These are phyloP conservation scores for Leishmania arabica DNA, from an alignment of 208 protist species.

Conservation along the genomic window DNA sequence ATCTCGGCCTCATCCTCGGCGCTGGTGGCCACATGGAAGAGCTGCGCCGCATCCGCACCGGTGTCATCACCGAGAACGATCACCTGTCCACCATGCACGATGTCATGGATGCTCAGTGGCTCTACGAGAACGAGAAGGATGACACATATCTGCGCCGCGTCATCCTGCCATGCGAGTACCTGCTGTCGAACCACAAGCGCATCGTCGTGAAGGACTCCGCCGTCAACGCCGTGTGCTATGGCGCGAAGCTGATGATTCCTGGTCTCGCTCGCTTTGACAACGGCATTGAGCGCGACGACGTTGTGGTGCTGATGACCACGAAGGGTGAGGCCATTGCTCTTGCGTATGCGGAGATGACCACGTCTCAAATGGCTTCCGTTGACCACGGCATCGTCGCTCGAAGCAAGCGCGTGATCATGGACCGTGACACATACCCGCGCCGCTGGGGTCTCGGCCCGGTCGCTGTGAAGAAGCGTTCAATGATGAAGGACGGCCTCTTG, in stretches of 20 bases:
- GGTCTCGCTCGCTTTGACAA: conserved; percentile 98
- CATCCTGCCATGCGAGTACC: conserved; percentile 98
- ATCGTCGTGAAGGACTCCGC: conserved; percentile 99
- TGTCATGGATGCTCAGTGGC: conserved; percentile 98
- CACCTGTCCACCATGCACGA: conserved; percentile 99
- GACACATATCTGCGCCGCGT: conserved; percentile 97
- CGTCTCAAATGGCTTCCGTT: conserved; percentile 95
- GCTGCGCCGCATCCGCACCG: conserved; percentile 98
- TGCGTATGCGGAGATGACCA: conserved; percentile 99
- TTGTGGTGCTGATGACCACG: conserved; percentile 99
- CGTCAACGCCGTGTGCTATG: conserved; percentile 99
- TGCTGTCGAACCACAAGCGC: conserved; percentile 98
- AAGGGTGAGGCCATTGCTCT: conserved; percentile 99
- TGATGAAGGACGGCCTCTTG: conserved; percentile 97
- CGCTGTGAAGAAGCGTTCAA: conserved; percentile 96
- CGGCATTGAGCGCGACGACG: conserved; percentile 96
- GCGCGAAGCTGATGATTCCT: conserved; percentile 99
- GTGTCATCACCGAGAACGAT: conserved; percentile 94
- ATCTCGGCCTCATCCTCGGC: conserved; percentile 99
- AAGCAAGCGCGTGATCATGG: conserved; percentile 99
- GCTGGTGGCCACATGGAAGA: conserved; percentile 99
- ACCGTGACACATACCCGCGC: conserved; percentile 99
- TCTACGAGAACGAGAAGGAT: conserved; percentile 97
- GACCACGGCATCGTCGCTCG: conserved; percentile 98
- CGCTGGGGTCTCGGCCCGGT: conserved; percentile 98